These are phyloP conservation scores for Cinnamomum chago DNA, from an alignment of 164 flowering plant species.

Conservation along the genomic window DNA sequence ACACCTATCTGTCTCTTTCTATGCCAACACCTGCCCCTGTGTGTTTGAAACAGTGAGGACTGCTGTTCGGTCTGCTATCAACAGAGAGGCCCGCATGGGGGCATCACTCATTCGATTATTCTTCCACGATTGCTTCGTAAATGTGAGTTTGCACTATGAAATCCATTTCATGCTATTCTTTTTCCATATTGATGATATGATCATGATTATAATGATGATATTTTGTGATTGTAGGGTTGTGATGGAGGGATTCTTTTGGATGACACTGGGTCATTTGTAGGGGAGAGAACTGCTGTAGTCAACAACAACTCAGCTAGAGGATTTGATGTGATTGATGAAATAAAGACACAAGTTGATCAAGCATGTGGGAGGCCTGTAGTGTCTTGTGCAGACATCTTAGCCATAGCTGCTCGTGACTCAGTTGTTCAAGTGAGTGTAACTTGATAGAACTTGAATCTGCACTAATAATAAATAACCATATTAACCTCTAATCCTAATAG, in stretches of 20 bases:
- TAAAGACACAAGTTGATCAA: slow-evolving; percentile 24
- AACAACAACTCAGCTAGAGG: slow-evolving; percentile 18
- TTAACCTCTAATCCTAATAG: neutral
- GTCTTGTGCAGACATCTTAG: slow-evolving; percentile 21
- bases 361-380: slow-evolving; percentile 24
- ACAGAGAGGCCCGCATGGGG: slow-evolving; percentile 30
- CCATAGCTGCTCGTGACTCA: slow-evolving; percentile 8
- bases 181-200: neutral
- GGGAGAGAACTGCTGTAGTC: slow-evolving; percentile 8
- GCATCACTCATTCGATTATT: slow-evolving; percentile 33
- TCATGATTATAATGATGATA: neutral
- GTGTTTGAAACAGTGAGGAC: slow-evolving; percentile 25
- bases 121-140: slow-evolving; percentile 25
- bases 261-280: slow-evolving; percentile 1
- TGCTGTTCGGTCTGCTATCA: slow-evolving; percentile 14
- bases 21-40: slow-evolving; percentile 30
- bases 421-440: neutral
- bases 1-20: slow-evolving; percentile 25
- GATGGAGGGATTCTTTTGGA: slow-evolving; percentile 16
- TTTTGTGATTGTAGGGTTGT: slow-evolving; percentile 15
- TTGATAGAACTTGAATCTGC: too few relatives aligned
- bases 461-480: neutral
- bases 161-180: too few relatives aligned
- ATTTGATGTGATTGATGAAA: slow-evolving; percentile 12
- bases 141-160: too few relatives aligned